Base-by-base conservation (phyloP, 345 rosid genomes). In the Linum tenue region DNA sequence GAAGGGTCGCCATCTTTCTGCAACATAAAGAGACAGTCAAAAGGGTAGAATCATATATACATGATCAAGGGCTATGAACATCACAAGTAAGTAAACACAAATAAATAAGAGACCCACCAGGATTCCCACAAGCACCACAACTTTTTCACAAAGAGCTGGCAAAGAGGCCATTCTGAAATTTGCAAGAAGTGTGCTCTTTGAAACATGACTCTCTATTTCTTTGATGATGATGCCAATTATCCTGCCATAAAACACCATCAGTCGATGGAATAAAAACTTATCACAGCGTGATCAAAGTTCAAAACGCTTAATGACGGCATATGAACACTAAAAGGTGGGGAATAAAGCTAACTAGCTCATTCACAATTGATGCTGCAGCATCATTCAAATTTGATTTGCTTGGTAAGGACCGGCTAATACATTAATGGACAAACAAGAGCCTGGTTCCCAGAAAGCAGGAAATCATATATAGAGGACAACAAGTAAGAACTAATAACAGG, bases 1-100 rank as follows among this genome's bases (percentile, higher is more conserved):
- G 86, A 79, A 67, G 85, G 81, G 73, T 88, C 87, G 10, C 82
- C 86, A 69, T 86, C 96, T 88, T 92, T 92, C 99, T 92, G 85
- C 75, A 82, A 63, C 66, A 81, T 60, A 68, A 53, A 72, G 60
- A 22, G 39, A 64, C 41, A 16, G 5, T 14, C 17, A 37, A 16
- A 31, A 31, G 50, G 63, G 64, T 31, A 42, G 51, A 48, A 39
- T 43, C 39, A 67, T 31, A 68, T 12, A 39, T 56, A 60, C 10
- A 66, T 70, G 59, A 59, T 55, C 36, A 59, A 67, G 51, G 51
- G 65, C 38, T 38, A 38, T 35, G 66, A 56, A 64, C 39, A 22
- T 43, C 3, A 22, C 16, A 22, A 53, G 60, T 36, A 40, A 40
- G 56, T 12, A 68, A 60, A 55, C 3, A 22, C 16, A 22, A 16